Evolutionary conservation across 345 rosid genomes (phyloP).

Genomic region (Combretum micranthum): DNA sequence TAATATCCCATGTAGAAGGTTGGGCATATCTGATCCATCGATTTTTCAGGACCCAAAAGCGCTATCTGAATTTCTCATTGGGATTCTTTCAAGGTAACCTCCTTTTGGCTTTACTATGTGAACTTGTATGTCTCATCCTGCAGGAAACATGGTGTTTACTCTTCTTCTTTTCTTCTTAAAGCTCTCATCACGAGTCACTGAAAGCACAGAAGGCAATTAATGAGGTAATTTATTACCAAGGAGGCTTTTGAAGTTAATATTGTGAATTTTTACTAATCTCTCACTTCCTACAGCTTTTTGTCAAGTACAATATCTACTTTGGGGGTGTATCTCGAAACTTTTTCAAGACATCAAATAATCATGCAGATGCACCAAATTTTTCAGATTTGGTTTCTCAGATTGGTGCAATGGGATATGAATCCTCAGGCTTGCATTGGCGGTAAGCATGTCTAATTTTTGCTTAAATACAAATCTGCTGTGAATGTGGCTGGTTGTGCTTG

Average conservation of each 20-base stretch:
- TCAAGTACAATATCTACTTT: conserved; percentile 91
- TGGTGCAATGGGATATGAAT: conserved; percentile 85
- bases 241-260: conserved; percentile 6
- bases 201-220: conserved; percentile 91
- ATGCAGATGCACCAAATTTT: conserved; percentile 57
- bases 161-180: conserved; percentile 22
- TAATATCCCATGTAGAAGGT: conserved; percentile 12
- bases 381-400: conserved; percentile 79
- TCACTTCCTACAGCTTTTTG: conserved; percentile 72
- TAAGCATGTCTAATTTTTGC: conserved; percentile 25
- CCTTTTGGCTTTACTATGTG: not conserved
- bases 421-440: conserved; percentile 94
- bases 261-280: conserved; percentile 9
- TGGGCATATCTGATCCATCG: conserved; percentile 23
- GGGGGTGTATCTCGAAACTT: conserved; percentile 82
- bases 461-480: conserved; percentile 8
- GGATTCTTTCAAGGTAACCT: conserved; percentile 81
- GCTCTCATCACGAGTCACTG: conserved; percentile 92
- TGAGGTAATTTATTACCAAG: conserved; percentile 54
- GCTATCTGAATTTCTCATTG: conserved; percentile 70
- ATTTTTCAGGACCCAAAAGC: conserved; percentile 74
- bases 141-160: not conserved
- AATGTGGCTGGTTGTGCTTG: not conserved
- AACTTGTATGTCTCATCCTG: too few relatives aligned
- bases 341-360: conserved; percentile 51